A percentile compares a stretch with the other conserved stretches of the same genome.
These are phyloP conservation scores for Geotrichum australiense DNA, from an alignment of 1,139 yeast species.

Conservation along the genomic window DNA sequence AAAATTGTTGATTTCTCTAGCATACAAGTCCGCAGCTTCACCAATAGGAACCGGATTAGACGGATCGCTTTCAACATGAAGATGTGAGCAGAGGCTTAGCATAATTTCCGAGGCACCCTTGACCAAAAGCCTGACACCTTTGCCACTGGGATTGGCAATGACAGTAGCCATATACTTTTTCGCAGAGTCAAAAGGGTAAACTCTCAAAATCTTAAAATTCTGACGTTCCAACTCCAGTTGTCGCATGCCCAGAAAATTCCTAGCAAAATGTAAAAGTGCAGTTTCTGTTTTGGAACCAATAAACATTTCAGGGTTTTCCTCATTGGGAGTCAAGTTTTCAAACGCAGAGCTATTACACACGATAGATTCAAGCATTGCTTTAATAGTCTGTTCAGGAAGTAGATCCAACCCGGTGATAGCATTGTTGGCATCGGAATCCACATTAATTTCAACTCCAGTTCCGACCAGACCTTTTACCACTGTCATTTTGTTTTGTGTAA, in stretches of 20 bases:
- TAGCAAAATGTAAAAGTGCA: conserved; percentile 70
- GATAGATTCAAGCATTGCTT: conserved; percentile 52
- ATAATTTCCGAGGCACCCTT: conserved; percentile 96
- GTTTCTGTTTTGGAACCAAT: conserved; percentile 94
- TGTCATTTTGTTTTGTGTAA: conserved; percentile 87
- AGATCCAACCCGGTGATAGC: conserved; percentile 9
- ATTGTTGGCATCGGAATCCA: conserved; percentile 21
- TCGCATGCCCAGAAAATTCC: conserved; percentile 46
- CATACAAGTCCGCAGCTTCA: conserved; percentile 29
- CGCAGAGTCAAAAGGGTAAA: conserved; percentile 86
- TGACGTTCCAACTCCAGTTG: conserved; percentile 38
- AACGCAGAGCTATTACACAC: conserved; percentile 84
- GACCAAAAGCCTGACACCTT: conserved; percentile 56
- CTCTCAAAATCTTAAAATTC: conserved; percentile 48
- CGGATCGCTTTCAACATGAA: conserved; percentile 26
- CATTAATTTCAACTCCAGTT: conserved; percentile 35
- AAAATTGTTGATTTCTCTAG: conserved; percentile 49
- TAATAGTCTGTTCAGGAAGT: conserved; percentile 33
- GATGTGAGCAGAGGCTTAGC: conserved; percentile 46
- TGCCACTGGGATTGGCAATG: conserved; percentile 38
- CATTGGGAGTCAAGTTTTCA: conserved; percentile 44
- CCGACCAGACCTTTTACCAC: conserved; percentile 74
- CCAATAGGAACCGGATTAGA: conserved; percentile 35
- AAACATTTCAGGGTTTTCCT: conserved; percentile 40
- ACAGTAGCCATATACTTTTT: conserved; percentile 91